phyloP scores from a whole-genome alignment of 257 asterid species.

The Capsicum pubescens region DNA sequence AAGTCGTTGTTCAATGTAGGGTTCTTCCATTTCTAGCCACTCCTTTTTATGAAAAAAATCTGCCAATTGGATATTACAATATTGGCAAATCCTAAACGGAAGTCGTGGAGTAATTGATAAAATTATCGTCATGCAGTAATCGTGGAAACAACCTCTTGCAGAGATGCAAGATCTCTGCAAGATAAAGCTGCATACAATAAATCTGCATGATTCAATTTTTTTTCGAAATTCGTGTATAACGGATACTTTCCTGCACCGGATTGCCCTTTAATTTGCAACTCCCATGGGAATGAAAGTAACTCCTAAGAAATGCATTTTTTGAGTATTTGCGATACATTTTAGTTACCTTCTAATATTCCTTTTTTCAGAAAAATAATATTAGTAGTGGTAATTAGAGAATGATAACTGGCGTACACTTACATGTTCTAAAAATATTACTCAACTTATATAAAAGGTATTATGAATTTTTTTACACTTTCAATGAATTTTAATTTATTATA shows the following conservation, averaged over 20 bases:
- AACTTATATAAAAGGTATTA: too few relatives aligned
- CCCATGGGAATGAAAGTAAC: background rate
- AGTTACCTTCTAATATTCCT: background rate
- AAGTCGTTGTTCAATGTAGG: conserved; percentile 23
- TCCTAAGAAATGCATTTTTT: background rate
- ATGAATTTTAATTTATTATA: too few relatives aligned
- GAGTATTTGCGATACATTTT: background rate
- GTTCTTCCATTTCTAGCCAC: conserved; percentile 19
- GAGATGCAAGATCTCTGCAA: too few relatives aligned
- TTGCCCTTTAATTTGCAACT: background rate
- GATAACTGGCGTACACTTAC: background rate
- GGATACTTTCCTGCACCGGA: too few relatives aligned
- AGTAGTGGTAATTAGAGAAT: background rate
- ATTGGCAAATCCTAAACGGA: too few relatives aligned
- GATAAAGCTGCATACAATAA: too few relatives aligned
- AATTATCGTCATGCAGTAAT: too few relatives aligned
- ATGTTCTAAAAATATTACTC: background rate
- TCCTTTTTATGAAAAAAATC: conserved; percentile 13
- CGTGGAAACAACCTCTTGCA: too few relatives aligned
- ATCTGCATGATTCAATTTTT: too few relatives aligned
- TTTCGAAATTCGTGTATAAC: too few relatives aligned
- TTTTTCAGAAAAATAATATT: background rate
- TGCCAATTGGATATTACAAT: background rate
- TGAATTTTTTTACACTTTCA: too few relatives aligned
- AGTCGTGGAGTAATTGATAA: too few relatives aligned